These are phyloP conservation scores for Colletotrichum paranaense DNA, from an alignment of 2,329 filamentous ascomycete species.

Conservation along the genomic window DNA sequence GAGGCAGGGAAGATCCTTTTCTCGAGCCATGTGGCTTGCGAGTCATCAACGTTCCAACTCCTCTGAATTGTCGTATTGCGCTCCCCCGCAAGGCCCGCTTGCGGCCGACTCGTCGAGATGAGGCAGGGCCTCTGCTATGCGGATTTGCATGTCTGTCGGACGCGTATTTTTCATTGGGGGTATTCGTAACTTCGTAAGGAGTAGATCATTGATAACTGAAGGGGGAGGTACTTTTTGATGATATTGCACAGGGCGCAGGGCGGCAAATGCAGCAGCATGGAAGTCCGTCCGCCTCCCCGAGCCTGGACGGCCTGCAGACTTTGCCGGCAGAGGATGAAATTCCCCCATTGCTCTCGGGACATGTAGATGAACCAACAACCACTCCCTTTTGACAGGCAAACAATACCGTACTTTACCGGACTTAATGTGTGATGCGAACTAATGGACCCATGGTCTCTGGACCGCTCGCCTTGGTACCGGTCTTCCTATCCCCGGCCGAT, in stretches of 20 bases:
- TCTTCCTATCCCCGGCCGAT: slow-evolving; percentile 15
- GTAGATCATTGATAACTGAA: not conserved
- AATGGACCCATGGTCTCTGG: not conserved
- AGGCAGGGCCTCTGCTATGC: slow-evolving; percentile 16
- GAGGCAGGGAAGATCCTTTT: slow-evolving; percentile 12
- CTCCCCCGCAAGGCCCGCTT: slow-evolving; percentile 18
- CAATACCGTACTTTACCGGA: not conserved
- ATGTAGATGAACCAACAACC: not conserved
- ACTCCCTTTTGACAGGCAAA: not conserved
- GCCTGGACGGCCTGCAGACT: not conserved
- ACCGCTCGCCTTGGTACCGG: not conserved
- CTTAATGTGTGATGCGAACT: not conserved
- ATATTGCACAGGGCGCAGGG: not conserved
- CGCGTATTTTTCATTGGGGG: not conserved
- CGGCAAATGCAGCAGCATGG: not conserved
- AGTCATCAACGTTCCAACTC: slow-evolving; percentile 17
- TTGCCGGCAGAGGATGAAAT: slow-evolving; percentile 4
- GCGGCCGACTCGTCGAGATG: slow-evolving; percentile 10
- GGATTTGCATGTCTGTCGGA: not conserved
- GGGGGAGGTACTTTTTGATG: not conserved
- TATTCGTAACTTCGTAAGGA: not conserved
- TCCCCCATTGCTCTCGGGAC: not conserved
- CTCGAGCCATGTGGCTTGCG: slow-evolving; percentile 31
- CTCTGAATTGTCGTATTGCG: slow-evolving; percentile 7
- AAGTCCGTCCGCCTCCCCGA: not conserved